These are phyloP conservation scores for Cyberlindnera lachancei DNA, from an alignment of 805 yeast species.

Conservation along the genomic window DNA sequence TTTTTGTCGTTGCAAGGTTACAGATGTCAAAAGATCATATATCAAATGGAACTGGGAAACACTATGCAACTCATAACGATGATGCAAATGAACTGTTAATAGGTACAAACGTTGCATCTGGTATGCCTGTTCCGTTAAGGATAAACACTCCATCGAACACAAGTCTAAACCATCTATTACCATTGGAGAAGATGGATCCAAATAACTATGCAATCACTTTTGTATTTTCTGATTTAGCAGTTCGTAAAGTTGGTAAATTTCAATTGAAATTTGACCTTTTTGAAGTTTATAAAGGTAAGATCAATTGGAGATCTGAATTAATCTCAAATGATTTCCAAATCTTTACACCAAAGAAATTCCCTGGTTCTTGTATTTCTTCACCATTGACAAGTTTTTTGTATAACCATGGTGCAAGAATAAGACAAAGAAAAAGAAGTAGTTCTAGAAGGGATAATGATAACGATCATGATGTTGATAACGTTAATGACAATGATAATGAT, in stretches of 20 bases:
- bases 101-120: conserved; percentile 20
- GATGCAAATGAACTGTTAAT: conserved; percentile 15
- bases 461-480: no score
- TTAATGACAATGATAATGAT: no score
- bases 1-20: conserved; percentile 19
- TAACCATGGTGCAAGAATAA: conserved; percentile 26
- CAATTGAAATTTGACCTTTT: conserved; percentile 22
- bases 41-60: conserved; percentile 3
- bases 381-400: conserved; percentile 23
- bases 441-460: conserved; percentile 1
- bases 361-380: conserved; percentile 24
- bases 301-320: conserved; percentile 12
- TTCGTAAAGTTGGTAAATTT: conserved; percentile 22
- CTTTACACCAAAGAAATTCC: conserved; percentile 26
- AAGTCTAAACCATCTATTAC: conserved; percentile 6
- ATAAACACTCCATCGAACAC: conserved; percentile 9
- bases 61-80: conserved; percentile 2
- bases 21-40: background rate
- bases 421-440: conserved; percentile 22
- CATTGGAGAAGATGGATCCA: conserved; percentile 11
- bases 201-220: conserved; percentile 22
- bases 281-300: conserved; percentile 20
- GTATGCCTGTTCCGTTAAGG: conserved; percentile 19
- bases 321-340: conserved; percentile 20
- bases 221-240: conserved; percentile 26